phyloP scores from a whole-genome alignment of 768 basidiomycete species.

The Hortiboletus campestris region DNA sequence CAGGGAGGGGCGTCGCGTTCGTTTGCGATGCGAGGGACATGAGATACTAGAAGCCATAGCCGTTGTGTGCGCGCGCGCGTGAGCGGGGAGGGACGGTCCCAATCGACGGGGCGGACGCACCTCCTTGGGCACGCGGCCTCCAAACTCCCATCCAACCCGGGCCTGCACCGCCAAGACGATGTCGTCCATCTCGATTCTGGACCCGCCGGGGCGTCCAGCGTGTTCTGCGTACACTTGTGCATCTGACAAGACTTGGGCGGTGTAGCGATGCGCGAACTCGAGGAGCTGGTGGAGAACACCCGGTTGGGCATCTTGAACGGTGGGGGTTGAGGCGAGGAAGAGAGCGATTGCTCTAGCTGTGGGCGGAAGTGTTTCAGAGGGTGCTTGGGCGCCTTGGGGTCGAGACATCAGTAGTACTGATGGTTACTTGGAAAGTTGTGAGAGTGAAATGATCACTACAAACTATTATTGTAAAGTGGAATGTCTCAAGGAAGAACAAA shows the following conservation, averaged over 20 bases:
- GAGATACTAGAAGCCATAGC: slow-evolving; percentile 51
- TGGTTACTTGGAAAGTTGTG: background rate
- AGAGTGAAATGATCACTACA: background rate
- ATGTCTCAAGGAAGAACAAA: background rate
- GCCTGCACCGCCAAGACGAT: slow-evolving; percentile 80
- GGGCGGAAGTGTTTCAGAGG: slow-evolving; percentile 72
- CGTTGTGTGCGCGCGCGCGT: background rate
- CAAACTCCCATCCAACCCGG: slow-evolving; percentile 90
- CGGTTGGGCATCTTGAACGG: slow-evolving; percentile 84
- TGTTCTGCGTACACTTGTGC: slow-evolving; percentile 87
- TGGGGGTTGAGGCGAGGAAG: slow-evolving; percentile 77
- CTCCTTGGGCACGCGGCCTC: slow-evolving; percentile 86
- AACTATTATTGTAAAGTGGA: slow-evolving; percentile 11
- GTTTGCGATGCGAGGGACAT: slow-evolving; percentile 81
- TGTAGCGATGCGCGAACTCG: slow-evolving; percentile 84
- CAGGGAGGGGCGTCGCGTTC: slow-evolving; percentile 74
- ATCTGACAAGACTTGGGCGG: slow-evolving; percentile 78
- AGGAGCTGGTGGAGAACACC: slow-evolving; percentile 84
- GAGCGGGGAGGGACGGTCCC: background rate
- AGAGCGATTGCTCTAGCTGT: slow-evolving; percentile 83
- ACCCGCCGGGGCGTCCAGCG: slow-evolving; percentile 60
- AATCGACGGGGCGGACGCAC: slow-evolving; percentile 37
- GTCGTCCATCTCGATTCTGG: slow-evolving; percentile 81
- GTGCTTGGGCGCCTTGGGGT: slow-evolving; percentile 28
- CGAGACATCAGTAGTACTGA: slow-evolving; percentile 37